Evolutionary conservation across 1,139 yeast species (phyloP).

Genomic region (Pichia sp.): DNA sequence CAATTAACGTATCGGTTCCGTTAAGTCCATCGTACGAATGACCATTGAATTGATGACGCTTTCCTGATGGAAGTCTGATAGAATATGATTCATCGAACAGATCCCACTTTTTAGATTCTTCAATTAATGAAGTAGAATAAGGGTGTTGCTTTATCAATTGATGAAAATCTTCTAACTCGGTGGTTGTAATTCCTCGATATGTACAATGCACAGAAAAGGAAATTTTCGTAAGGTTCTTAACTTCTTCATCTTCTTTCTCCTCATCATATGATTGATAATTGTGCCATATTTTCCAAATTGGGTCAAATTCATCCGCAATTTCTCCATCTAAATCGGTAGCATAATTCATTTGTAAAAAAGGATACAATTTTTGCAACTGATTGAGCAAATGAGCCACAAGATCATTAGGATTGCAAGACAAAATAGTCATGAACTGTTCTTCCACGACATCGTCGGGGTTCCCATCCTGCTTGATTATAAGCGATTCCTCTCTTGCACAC

Average conservation of each 20-base stretch:
- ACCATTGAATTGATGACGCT: conserved; percentile 7
- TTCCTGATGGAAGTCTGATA: conserved; percentile 7
- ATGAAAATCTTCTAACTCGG: not conserved
- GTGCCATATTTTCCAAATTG: conserved; percentile 4
- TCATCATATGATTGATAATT: not conserved
- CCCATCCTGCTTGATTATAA: too few relatives aligned
- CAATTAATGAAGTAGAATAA: not conserved
- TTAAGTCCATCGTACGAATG: conserved; percentile 18
- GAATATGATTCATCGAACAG: not conserved
- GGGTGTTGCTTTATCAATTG: not conserved
- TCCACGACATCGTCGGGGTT: not conserved
- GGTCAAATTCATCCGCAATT: conserved; percentile 1
- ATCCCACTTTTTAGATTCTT: not conserved
- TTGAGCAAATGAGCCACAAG: not conserved
- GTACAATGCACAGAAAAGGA: not conserved
- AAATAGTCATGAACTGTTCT: conserved; percentile 10
- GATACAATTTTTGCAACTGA: not conserved
- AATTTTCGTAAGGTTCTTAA: not conserved
- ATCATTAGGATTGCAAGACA: not conserved
- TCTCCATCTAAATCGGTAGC: conserved; percentile 6
- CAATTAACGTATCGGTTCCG: conserved; percentile 11
- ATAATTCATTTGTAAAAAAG: conserved; percentile 1
- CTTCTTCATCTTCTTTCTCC: not conserved
- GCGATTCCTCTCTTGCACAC: too few relatives aligned
- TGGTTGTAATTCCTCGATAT: not conserved